These are phyloP conservation scores for Candida pseudoglaebosa DNA, from an alignment of 805 yeast species.

Conservation along the genomic window DNA sequence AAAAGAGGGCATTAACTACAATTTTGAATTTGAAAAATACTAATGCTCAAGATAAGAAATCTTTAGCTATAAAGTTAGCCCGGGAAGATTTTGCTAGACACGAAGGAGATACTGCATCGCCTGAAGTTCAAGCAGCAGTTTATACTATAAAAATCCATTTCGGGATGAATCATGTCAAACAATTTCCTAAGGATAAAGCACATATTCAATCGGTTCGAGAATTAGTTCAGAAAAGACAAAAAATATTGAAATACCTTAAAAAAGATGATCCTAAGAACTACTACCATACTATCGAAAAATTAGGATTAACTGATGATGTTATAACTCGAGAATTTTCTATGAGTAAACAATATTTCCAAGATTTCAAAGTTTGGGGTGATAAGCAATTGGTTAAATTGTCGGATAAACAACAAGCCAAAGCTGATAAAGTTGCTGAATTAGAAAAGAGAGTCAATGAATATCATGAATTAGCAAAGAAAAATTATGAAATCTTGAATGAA, in stretches of 20 bases:
- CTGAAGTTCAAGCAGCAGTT: conserved; percentile 94
- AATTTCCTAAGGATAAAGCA: conserved; percentile 67
- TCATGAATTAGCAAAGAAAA: conserved; percentile 35
- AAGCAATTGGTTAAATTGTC: conserved; percentile 52
- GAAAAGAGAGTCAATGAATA: conserved; percentile 39
- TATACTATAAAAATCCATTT: conserved; percentile 77
- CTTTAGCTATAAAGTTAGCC: conserved; percentile 61
- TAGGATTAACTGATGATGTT: conserved; percentile 81
- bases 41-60: conserved; percentile 50
- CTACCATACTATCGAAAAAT: conserved; percentile 78
- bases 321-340: conserved; percentile 77
- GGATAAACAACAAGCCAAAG: conserved; percentile 30
- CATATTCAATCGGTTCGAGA: conserved; percentile 71
- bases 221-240: conserved; percentile 86
- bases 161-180: conserved; percentile 65
- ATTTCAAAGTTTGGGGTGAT: conserved; percentile 75
- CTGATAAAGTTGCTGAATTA: conserved; percentile 26
- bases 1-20: conserved; percentile 65
- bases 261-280: conserved; percentile 76
- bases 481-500: conserved; percentile 19
- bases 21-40: conserved; percentile 74
- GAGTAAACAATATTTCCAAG: conserved; percentile 75
- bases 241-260: conserved; percentile 75
- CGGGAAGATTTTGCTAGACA: conserved; percentile 73
- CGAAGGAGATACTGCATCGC: conserved; percentile 90